Conservation (phyloP, 257 asterid species). For the Solanum medicagineum region DNA sequence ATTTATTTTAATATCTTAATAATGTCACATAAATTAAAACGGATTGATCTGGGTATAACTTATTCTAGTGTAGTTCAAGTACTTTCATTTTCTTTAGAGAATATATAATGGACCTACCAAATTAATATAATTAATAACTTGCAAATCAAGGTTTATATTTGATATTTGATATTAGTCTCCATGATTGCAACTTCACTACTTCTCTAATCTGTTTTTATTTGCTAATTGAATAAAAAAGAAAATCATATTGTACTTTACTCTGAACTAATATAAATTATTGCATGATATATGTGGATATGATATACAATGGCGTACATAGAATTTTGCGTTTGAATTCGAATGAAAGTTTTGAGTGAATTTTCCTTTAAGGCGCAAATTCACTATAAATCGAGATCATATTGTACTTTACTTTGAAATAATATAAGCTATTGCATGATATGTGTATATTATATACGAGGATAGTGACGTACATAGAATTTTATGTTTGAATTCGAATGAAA, state of each 20-base stretch:
- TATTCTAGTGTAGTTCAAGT: not conserved
- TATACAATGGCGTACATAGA: not conserved
- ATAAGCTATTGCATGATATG: too few relatives aligned
- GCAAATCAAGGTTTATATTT: not conserved
- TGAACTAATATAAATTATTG: not conserved
- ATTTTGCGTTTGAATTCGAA: not conserved
- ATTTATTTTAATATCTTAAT: not conserved
- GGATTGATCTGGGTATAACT: not conserved
- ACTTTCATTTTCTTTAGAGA: not conserved
- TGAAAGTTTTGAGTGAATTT: too few relatives aligned
- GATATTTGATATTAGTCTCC: not conserved
- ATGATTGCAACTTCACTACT: not conserved
- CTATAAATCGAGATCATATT: too few relatives aligned
- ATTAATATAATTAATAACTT: not conserved
- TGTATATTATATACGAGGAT: too few relatives aligned
- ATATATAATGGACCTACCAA: not conserved
- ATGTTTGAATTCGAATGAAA: not conserved
- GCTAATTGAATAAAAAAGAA: not conserved
- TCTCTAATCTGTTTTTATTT: not conserved
- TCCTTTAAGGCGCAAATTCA: too few relatives aligned
- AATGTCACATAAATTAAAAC: not conserved
- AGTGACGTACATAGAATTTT: not conserved
- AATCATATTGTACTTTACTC: not conserved
- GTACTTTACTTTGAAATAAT: too few relatives aligned
- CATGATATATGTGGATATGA: too few relatives aligned